Percentiles rank a stretch among this genome's conserved stretches.
Evolutionary conservation across 805 yeast genomes (phyloP).

Genomic region (Kuraishia hungarica): DNA sequence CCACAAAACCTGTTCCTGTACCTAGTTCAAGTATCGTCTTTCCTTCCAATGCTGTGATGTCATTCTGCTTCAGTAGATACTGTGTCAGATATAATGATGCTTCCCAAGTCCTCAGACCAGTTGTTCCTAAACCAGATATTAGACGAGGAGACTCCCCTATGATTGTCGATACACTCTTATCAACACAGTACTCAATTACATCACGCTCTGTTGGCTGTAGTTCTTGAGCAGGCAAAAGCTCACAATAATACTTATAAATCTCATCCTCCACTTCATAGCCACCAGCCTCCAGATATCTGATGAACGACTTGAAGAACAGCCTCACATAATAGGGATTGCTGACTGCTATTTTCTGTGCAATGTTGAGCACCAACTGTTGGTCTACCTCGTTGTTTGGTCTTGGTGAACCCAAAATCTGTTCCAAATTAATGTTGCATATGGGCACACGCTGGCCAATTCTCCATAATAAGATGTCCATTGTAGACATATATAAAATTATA

Average conservation of each 20-base stretch:
- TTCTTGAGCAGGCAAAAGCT: not conserved
- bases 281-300: not conserved
- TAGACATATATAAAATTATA: too few relatives aligned
- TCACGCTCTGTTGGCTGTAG: slow-evolving; percentile 3
- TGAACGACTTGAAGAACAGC: not conserved
- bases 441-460: not conserved
- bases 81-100: slow-evolving; percentile 67
- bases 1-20: slow-evolving; percentile 82
- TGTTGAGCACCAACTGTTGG: not conserved
- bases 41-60: slow-evolving; percentile 10
- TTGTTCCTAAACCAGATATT: slow-evolving; percentile 70
- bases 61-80: slow-evolving; percentile 25
- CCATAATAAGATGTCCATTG: not conserved
- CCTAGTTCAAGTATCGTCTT: slow-evolving; percentile 63
- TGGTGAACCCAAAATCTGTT: not conserved
- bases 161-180: slow-evolving; percentile 9
- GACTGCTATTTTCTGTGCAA: not conserved
- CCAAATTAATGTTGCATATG: not conserved
- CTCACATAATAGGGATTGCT: slow-evolving; percentile 2
- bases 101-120: slow-evolving; percentile 92
- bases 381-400: not conserved
- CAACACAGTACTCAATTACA: not conserved
- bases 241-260: slow-evolving; percentile 1
- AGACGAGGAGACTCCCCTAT: slow-evolving; percentile 56
- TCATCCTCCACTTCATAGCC: not conserved